Evolutionary conservation across 2,329 filamentous ascomycete genomes (phyloP).

Genomic region (Pseudocercospora ulei): DNA sequence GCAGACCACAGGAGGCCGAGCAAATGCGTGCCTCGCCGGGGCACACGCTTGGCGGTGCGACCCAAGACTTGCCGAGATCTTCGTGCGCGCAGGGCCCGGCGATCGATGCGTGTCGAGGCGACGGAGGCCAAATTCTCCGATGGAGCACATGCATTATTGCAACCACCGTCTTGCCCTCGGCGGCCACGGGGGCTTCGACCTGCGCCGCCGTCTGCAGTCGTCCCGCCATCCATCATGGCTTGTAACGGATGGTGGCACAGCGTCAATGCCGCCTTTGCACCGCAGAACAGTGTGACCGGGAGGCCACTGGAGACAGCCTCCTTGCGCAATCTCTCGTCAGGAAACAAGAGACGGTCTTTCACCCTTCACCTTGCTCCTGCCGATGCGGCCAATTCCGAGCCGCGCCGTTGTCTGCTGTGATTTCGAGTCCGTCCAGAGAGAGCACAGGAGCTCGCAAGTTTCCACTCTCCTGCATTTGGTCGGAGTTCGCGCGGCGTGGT

Average conservation of each 20-base stretch:
- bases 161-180: neutral
- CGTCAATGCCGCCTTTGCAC: constrained; percentile 4
- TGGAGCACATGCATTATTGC: no score
- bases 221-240: constrained; percentile 3
- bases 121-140: constrained; percentile 6
- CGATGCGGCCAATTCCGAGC: constrained; percentile 4
- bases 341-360: constrained; percentile 3
- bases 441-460: constrained; percentile 5
- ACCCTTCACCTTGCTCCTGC: constrained; percentile 5
- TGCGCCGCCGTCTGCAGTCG: constrained; percentile 3
- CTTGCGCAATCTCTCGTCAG: constrained; percentile 8
- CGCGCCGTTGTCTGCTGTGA: constrained; percentile 2
- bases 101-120: neutral
- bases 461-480: constrained; percentile 6
- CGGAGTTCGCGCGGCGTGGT: constrained; percentile 4
- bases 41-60: constrained; percentile 5
- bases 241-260: constrained; percentile 4
- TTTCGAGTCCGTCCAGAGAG: neutral
- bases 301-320: constrained; percentile 5
- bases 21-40: constrained; percentile 1
- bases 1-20: constrained; percentile 6
- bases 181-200: neutral
- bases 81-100: neutral
- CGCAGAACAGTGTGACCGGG: constrained; percentile 4
- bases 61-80: constrained; percentile 5